Conservation (phyloP, 2,329 filamentous ascomycete genomes). For the Aspergillus sp. region DNA sequence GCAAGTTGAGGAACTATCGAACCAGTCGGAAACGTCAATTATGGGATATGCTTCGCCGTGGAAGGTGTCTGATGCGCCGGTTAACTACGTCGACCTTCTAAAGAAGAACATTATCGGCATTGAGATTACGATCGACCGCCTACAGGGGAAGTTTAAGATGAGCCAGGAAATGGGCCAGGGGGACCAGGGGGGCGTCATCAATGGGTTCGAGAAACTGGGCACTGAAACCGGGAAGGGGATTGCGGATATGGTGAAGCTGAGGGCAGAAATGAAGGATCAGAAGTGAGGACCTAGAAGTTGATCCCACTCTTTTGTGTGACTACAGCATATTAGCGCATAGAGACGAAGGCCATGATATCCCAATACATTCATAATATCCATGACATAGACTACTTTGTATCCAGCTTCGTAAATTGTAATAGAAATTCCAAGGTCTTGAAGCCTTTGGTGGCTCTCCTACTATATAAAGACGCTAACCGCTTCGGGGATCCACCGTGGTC, state of each 20-base stretch:
- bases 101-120: conserved; percentile 62
- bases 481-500: neutral
- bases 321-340: neutral
- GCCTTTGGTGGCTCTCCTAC: too few relatives aligned
- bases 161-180: conserved; percentile 59
- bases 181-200: conserved; percentile 57
- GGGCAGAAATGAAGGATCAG: conserved; percentile 25
- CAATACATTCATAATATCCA: neutral
- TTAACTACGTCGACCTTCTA: conserved; percentile 55
- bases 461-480: neutral
- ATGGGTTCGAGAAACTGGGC: conserved; percentile 53
- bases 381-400: too few relatives aligned
- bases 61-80: conserved; percentile 61
- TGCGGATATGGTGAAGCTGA: conserved; percentile 36
- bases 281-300: neutral
- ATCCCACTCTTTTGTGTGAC: neutral
- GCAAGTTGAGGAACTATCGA: conserved; percentile 27
- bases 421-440: too few relatives aligned
- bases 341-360: neutral
- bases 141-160: conserved; percentile 67
- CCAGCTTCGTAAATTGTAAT: too few relatives aligned
- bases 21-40: conserved; percentile 51
- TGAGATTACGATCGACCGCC: conserved; percentile 55
- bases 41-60: conserved; percentile 58
- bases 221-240: conserved; percentile 39